Percentiles rank a stretch among this genome's conserved stretches.
Conservation (phyloP, 306 rosid genomes). For the Ceratonia siliqua region DNA sequence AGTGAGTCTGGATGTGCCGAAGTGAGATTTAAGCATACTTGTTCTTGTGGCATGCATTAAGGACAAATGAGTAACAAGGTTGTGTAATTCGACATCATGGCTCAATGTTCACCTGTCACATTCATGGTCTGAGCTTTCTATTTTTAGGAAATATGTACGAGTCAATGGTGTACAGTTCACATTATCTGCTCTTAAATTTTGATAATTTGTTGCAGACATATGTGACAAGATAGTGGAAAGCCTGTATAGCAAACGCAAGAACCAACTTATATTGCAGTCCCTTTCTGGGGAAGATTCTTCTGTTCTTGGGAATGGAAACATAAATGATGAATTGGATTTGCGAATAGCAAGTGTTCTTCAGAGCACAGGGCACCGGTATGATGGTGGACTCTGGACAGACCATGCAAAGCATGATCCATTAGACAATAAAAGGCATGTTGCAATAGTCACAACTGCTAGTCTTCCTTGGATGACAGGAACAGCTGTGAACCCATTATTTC, state of each 20-base stretch:
- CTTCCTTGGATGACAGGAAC: constrained; percentile 99
- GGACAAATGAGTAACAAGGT: too few relatives aligned
- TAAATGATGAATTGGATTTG: constrained; percentile 70
- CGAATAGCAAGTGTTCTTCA: constrained; percentile 91
- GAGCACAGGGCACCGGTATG: constrained; percentile 83
- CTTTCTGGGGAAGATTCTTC: constrained; percentile 63
- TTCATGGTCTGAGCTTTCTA: too few relatives aligned
- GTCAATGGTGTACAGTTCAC: neutral
- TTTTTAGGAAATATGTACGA: too few relatives aligned
- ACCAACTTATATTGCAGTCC: constrained; percentile 54
- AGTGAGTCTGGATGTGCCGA: too few relatives aligned
- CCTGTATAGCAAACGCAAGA: constrained; percentile 81
- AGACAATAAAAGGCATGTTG: constrained; percentile 71
- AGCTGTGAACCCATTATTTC: constrained; percentile 88
- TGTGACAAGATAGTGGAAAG: constrained; percentile 86
- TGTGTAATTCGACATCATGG: too few relatives aligned
- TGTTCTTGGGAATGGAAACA: constrained; percentile 59
- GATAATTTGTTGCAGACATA: constrained; percentile 59
- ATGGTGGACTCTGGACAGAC: constrained; percentile 90
- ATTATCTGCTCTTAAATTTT: constrained; percentile 21
- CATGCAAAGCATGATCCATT: constrained; percentile 57
- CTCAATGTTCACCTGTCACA: too few relatives aligned
- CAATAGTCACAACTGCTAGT: constrained; percentile 95
- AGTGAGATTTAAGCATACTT: too few relatives aligned
- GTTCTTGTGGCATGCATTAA: too few relatives aligned